These are phyloP conservation scores for Euphorbia schlechtendalii DNA, from an alignment of 441 rosid species.

Conservation along the genomic window DNA sequence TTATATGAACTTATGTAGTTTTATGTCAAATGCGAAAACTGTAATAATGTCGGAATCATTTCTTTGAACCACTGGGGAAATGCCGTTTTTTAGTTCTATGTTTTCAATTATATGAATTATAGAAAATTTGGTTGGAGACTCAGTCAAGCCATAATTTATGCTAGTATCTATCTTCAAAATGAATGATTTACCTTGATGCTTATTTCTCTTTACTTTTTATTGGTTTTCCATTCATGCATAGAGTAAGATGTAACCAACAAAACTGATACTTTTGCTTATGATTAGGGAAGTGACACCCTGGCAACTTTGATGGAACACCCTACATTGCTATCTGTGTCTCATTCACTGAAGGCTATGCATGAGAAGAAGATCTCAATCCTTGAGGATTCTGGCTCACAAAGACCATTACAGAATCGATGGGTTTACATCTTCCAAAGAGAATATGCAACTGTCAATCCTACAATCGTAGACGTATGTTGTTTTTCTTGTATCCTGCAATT, in stretches of 20 bases:
- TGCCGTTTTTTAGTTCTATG: not conserved
- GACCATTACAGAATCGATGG: conserved; percentile 26
- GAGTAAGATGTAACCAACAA: not conserved
- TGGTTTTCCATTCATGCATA: not conserved
- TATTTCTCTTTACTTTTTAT: not conserved
- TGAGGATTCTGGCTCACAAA: conserved; percentile 23
- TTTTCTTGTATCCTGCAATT: not conserved
- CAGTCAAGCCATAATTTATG: not conserved
- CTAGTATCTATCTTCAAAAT: not conserved
- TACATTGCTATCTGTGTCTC: conserved; percentile 37
- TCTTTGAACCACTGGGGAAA: not conserved
- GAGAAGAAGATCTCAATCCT: conserved; percentile 35
- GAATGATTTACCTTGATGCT: not conserved
- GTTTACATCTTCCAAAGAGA: conserved; percentile 78
- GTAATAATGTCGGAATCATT: not conserved
- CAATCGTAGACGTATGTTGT: conserved; percentile 50
- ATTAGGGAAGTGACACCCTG: conserved; percentile 43
- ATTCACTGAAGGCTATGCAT: conserved; percentile 37
- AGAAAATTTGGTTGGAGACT: not conserved
- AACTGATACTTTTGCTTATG: conserved; percentile 8
- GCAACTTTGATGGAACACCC: conserved; percentile 53
- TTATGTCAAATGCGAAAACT: not conserved
- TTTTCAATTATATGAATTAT: not conserved
- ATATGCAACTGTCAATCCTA: conserved; percentile 63
- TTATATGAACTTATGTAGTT: not conserved